These are phyloP conservation scores for Carnegiea gigantea DNA, from an alignment of 179 eudicot genomes.

Conservation along the genomic window DNA sequence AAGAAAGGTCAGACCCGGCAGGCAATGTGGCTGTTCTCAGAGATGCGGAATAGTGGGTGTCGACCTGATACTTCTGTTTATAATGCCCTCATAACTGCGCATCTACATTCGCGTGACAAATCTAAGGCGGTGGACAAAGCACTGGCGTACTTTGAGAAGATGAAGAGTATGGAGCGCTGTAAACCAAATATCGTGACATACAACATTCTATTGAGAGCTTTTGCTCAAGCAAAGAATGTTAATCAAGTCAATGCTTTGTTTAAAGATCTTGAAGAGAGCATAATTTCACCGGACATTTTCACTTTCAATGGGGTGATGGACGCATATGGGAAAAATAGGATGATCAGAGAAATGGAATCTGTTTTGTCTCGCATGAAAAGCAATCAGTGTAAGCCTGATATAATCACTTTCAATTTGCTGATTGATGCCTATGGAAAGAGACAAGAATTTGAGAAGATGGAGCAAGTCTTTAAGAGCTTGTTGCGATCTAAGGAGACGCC, in stretches of 20 bases:
- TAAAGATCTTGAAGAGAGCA: conserved; percentile 83
- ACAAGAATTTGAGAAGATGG: conserved; percentile 96
- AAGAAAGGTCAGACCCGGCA: conserved; percentile 85
- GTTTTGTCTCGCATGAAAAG: conserved; percentile 76
- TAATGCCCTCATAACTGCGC: conserved; percentile 85
- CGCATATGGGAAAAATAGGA: conserved; percentile 93
- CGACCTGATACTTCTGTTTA: conserved; percentile 92
- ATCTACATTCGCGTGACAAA: conserved; percentile 89
- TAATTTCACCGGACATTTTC: conserved; percentile 66
- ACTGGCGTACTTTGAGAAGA: conserved; percentile 77
- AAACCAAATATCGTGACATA: conserved; percentile 83
- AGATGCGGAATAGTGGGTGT: conserved; percentile 97
- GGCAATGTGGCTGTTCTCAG: conserved; percentile 99
- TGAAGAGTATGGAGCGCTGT: conserved; percentile 84
- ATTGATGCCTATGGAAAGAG: conserved; percentile 93
- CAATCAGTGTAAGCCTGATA: conserved; percentile 73
- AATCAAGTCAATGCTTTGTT: conserved; percentile 66
- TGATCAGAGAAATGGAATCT: conserved; percentile 89
- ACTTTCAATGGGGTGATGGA: conserved; percentile 96
- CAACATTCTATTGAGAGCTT: conserved; percentile 90
- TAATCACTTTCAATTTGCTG: conserved; percentile 75
- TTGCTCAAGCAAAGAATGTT: conserved; percentile 72
- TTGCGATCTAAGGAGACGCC: conserved; percentile 84
- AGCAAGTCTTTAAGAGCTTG: conserved; percentile 86
- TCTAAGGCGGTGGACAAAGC: conserved; percentile 78